Evolutionary conservation across 805 yeast genomes (phyloP).

Genomic region (Starmerella roubikii): DNA sequence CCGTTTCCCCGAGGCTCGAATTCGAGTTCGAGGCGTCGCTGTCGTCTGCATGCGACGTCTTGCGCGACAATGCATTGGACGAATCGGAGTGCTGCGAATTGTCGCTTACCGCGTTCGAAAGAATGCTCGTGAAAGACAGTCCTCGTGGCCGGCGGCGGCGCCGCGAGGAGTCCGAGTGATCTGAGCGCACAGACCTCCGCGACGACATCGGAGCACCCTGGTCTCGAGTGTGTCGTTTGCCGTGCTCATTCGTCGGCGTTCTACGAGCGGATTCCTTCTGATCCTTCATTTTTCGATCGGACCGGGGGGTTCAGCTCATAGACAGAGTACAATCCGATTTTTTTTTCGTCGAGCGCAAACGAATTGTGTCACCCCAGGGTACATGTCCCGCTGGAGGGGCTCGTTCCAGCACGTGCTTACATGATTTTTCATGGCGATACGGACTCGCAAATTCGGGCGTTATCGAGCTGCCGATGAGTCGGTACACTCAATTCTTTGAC

Average conservation of each 20-base stretch:
- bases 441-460: no score
- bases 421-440: no score
- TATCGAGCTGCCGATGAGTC: no score
- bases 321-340: not conserved
- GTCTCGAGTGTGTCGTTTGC: no score
- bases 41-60: slow-evolving; percentile 18
- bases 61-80: slow-evolving; percentile 6
- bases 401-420: no score
- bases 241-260: no score
- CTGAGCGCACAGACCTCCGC: slow-evolving; percentile 6
- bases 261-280: not conserved
- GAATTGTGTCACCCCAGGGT: no score
- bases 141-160: slow-evolving; percentile 10
- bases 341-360: no score
- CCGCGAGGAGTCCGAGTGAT: slow-evolving; percentile 8
- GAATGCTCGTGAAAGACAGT: slow-evolving; percentile 9
- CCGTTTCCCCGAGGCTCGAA: slow-evolving; percentile 56
- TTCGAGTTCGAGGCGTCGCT: slow-evolving; percentile 24
- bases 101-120: slow-evolving; percentile 11
- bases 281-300: slow-evolving; percentile 2
- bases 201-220: slow-evolving; percentile 7
- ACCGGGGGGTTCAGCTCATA: not conserved
- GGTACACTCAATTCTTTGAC: no score
- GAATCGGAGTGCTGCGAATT: slow-evolving; percentile 2
- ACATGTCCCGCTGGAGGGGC: no score